These are phyloP conservation scores for Penicillium manginii DNA, from an alignment of 495 filamentous ascomycete species.

Conservation along the genomic window DNA sequence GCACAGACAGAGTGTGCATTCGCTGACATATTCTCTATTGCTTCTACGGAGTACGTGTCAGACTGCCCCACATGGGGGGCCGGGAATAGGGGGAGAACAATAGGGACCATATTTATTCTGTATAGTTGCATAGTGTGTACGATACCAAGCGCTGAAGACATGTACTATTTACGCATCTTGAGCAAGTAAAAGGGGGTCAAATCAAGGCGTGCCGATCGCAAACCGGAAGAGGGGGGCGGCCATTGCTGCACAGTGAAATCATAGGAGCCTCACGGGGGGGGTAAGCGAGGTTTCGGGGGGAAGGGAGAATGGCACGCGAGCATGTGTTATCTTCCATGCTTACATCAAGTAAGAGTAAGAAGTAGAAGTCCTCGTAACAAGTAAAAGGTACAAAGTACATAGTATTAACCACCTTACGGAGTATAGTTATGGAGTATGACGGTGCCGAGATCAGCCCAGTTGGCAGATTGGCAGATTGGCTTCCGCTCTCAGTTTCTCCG, in stretches of 20 bases:
- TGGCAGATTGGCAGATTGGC: constrained; percentile 18
- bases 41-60: constrained; percentile 13
- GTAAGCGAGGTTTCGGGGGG: neutral
- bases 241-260: constrained; percentile 23
- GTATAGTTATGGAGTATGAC: constrained; percentile 2
- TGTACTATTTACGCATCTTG: constrained; percentile 8
- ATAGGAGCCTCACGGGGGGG: constrained; percentile 14
- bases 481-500: constrained; percentile 31
- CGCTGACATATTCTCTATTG: constrained; percentile 3
- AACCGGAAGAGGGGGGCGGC: constrained; percentile 18
- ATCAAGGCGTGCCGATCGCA: constrained; percentile 26
- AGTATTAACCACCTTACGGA: too few species aligned
- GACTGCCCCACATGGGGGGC: constrained; percentile 8
- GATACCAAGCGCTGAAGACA: constrained; percentile 12
- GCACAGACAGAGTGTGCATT: constrained; percentile 22
- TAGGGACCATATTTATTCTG: neutral
- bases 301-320: too few species aligned
- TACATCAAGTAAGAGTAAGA: too few species aligned
- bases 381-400: neutral
- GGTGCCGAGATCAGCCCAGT: constrained; percentile 22
- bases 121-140: constrained; percentile 15
- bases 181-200: constrained; percentile 12
- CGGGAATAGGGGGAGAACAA: neutral
- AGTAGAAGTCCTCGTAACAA: too few species aligned
- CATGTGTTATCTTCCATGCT: too few species aligned